Conservation (phyloP, 106 monocot species). For the Gastrodia elata region DNA sequence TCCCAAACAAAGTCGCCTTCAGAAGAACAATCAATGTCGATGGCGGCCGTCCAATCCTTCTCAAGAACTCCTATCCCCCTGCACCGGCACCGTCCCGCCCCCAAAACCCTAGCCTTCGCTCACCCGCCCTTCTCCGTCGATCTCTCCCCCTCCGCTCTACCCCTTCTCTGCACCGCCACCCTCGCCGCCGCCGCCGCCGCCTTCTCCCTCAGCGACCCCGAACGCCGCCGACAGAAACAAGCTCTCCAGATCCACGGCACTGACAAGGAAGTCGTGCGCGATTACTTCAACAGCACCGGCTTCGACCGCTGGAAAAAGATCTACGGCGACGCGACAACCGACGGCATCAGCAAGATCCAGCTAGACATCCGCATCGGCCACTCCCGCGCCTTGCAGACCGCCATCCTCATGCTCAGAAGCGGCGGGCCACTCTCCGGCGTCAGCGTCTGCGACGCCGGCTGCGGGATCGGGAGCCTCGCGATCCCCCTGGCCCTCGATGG, state of each 20-base stretch:
- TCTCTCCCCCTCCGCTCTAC: not conserved
- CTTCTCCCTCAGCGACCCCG: slow-evolving; percentile 76
- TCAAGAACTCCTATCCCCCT: not conserved
- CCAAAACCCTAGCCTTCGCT: slow-evolving; percentile 12
- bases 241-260: slow-evolving; percentile 48
- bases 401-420: slow-evolving; percentile 70
- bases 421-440: slow-evolving; percentile 45
- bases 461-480: slow-evolving; percentile 84
- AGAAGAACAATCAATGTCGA: not conserved
- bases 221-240: slow-evolving; percentile 75
- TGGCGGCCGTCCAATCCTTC: not conserved
- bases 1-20: too few relatives aligned
- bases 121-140: slow-evolving; percentile 1
- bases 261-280: slow-evolving; percentile 85
- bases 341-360: slow-evolving; percentile 89
- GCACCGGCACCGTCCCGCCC: slow-evolving; percentile 4
- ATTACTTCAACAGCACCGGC: slow-evolving; percentile 96
- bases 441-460: slow-evolving; percentile 95
- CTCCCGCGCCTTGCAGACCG: slow-evolving; percentile 75
- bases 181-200: slow-evolving; percentile 59
- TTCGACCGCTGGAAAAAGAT: slow-evolving; percentile 91
- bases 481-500: slow-evolving; percentile 84
- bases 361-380: slow-evolving; percentile 93
- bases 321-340: slow-evolving; percentile 73
- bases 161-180: slow-evolving; percentile 49